Evolutionary conservation across 139 green algal species (phyloP).

Genomic region (Chlamydomonas eustigma): DNA sequence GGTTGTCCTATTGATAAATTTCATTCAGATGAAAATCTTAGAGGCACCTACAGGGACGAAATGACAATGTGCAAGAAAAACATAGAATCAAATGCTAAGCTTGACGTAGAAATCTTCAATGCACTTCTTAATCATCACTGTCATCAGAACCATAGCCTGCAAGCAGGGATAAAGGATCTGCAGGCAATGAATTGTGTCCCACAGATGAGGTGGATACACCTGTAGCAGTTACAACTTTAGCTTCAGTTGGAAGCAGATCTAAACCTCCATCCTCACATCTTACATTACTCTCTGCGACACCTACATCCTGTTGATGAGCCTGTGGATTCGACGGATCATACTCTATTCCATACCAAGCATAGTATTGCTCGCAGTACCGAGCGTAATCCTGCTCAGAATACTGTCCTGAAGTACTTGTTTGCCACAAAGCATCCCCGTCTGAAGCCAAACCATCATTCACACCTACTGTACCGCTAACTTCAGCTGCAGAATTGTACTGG

Average conservation of each 20-base stretch:
- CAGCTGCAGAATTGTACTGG: not conserved
- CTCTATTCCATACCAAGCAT: not conserved
- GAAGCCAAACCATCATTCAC: not conserved
- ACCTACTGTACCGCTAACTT: not conserved
- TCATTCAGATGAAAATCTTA: too few relatives aligned
- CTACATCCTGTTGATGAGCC: not conserved
- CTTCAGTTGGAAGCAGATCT: not conserved
- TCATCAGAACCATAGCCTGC: not conserved
- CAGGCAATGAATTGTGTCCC: too few relatives aligned
- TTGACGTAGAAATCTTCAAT: too few relatives aligned
- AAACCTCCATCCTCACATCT: not conserved
- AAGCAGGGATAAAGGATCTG: not conserved
- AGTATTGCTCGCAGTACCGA: conserved; percentile 12
- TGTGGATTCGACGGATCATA: too few relatives aligned
- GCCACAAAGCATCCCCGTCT: too few relatives aligned
- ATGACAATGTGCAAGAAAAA: too few relatives aligned
- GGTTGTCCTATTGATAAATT: too few relatives aligned
- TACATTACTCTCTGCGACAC: not conserved
- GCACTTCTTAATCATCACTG: not conserved
- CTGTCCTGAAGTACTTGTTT: not conserved
- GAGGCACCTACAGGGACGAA: too few relatives aligned
- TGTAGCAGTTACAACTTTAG: too few relatives aligned
- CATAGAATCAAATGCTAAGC: too few relatives aligned
- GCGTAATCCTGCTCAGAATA: not conserved
- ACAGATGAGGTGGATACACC: too few relatives aligned